Evolutionary conservation across 352 stramenopile genomes (phyloP).

Genomic region (Globisporangium viniferum): DNA sequence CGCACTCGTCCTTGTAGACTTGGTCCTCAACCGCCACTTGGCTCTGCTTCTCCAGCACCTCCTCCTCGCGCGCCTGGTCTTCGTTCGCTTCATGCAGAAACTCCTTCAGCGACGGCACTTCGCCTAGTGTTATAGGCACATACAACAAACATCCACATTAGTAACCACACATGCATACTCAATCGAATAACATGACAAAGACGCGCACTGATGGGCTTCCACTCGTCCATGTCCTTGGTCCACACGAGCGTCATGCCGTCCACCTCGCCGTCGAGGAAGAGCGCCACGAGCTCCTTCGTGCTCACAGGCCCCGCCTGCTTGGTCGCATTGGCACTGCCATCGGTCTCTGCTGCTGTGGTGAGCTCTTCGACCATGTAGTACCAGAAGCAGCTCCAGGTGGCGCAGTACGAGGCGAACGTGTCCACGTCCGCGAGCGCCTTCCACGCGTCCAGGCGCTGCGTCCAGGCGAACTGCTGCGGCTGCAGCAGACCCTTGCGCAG

Average conservation of each 20-base stretch:
- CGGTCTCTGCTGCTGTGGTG: neutral
- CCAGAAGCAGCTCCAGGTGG: conserved; percentile 55
- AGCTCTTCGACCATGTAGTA: conserved; percentile 46
- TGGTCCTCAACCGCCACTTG: conserved; percentile 42
- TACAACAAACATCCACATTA: neutral
- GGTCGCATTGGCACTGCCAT: conserved; percentile 9
- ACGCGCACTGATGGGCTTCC: conserved; percentile 55
- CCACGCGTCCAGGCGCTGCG: conserved; percentile 59
- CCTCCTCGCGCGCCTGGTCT: conserved; percentile 49
- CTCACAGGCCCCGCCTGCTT: conserved; percentile 36
- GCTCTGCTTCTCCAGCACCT: conserved; percentile 41
- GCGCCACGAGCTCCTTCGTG: conserved; percentile 49
- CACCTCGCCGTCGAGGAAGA: conserved; percentile 64
- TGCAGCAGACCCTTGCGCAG: conserved; percentile 59
- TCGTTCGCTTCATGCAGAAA: conserved; percentile 70
- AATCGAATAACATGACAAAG: neutral
- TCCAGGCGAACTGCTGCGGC: conserved; percentile 71
- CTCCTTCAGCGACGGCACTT: conserved; percentile 59
- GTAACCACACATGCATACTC: neutral
- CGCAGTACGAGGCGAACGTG: conserved; percentile 50
- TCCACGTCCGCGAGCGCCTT: conserved; percentile 36
- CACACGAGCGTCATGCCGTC: conserved; percentile 77
- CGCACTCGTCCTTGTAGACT: conserved; percentile 53
- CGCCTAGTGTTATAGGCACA: conserved; percentile 30
- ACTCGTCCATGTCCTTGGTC: conserved; percentile 42